Conservation (phyloP, 2,329 filamentous ascomycete species). For the Colletotrichum abscissum region DNA sequence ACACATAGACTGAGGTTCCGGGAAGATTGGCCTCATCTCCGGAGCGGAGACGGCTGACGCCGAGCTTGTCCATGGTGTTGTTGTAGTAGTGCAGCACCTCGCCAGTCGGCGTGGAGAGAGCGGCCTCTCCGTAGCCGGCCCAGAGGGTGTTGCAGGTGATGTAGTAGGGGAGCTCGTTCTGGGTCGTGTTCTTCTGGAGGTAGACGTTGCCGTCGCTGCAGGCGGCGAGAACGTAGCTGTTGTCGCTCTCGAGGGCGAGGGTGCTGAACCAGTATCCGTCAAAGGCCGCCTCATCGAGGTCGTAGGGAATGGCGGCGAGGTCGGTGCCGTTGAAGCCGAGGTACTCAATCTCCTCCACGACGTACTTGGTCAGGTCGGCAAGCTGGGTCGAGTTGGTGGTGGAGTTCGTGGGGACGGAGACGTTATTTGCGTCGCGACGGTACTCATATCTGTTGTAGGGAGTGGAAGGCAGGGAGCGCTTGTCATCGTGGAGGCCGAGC, state of each 20-base stretch:
- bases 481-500: background rate
- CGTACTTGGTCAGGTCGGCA: background rate
- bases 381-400: background rate
- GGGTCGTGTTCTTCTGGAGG: background rate
- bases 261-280: slow-evolving; percentile 47
- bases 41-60: slow-evolving; percentile 3
- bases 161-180: background rate
- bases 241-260: background rate
- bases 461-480: background rate
- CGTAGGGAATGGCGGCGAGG: background rate
- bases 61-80: slow-evolving; percentile 8
- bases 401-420: background rate
- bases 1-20: background rate
- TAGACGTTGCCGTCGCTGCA: slow-evolving; percentile 14
- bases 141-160: background rate
- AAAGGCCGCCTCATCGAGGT: background rate
- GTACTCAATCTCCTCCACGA: background rate
- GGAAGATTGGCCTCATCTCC: background rate
- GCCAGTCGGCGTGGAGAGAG: background rate
- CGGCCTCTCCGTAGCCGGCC: background rate
- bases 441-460: background rate
- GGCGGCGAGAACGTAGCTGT: background rate
- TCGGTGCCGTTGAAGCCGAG: background rate
- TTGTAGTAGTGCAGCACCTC: slow-evolving; percentile 3
- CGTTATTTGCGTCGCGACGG: background rate